Percentiles rank a stretch among this genome's conserved stretches.
Conservation (phyloP, 1,284 basidiomycete genomes). For the Uromyces viciae-fabae region DNA sequence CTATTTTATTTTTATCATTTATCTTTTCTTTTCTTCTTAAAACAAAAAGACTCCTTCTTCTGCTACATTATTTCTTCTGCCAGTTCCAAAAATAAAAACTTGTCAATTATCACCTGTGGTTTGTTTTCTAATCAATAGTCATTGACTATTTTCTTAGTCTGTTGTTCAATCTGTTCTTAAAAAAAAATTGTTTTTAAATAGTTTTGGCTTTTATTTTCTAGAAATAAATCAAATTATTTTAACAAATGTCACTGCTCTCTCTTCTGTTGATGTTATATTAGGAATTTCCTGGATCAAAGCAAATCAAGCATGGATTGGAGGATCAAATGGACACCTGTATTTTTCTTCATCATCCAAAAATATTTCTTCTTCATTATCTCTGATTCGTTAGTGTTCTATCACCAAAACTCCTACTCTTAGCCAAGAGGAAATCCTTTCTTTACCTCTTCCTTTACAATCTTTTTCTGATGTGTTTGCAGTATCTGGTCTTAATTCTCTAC, state of each 20-base stretch:
- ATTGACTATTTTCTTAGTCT: too few species aligned
- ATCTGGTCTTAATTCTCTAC: not conserved
- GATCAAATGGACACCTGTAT: not conserved
- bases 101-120: too few species aligned
- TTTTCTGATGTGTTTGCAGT: not conserved
- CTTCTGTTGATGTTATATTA: conserved; percentile 4
- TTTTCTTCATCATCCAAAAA: not conserved
- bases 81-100: too few species aligned
- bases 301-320: not conserved
- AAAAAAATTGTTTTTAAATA: too few species aligned
- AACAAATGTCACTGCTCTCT: not conserved
- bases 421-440: not conserved
- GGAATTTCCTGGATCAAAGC: conserved; percentile 8
- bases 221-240: too few species aligned
- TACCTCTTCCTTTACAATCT: not conserved
- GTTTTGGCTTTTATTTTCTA: too few species aligned
- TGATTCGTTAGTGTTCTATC: not conserved
- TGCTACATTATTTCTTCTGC: too few species aligned
- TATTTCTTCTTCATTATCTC: not conserved
- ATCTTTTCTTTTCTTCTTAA: too few species aligned
- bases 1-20: too few species aligned
- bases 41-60: too few species aligned
- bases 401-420: not conserved
- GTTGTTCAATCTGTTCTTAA: too few species aligned
- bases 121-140: too few species aligned